Conservation (phyloP, 2,329 filamentous ascomycete genomes). For the Penicillium sp. region DNA sequence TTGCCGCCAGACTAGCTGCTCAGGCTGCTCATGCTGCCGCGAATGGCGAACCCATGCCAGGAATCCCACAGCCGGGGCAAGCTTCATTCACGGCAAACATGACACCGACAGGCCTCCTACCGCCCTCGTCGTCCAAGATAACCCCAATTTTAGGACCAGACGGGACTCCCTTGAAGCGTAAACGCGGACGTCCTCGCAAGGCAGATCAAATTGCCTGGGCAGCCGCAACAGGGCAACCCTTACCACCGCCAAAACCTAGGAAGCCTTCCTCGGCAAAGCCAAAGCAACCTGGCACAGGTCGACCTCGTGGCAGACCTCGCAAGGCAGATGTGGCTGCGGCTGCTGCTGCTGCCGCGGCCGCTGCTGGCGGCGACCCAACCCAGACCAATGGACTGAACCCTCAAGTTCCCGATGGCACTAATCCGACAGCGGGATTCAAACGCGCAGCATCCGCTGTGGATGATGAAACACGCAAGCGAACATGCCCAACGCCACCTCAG, state of each 20-base stretch:
- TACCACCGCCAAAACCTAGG: constrained; percentile 14
- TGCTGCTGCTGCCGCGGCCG: constrained; percentile 27
- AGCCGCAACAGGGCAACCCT: constrained; percentile 20
- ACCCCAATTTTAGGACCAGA: constrained; percentile 23
- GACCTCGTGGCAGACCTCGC: constrained; percentile 36
- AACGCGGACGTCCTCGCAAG: constrained; percentile 37
- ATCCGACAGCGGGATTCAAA: constrained; percentile 12
- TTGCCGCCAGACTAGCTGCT: constrained; percentile 22
- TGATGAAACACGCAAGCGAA: constrained; percentile 19
- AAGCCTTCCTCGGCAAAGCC: constrained; percentile 21
- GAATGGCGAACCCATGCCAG: constrained; percentile 16
- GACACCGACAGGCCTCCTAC: constrained; percentile 16
- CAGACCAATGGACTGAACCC: constrained; percentile 9
- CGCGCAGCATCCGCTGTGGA: constrained; percentile 9
- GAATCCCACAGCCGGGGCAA: constrained; percentile 19
- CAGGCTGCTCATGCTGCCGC: constrained; percentile 20
- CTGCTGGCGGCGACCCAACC: constrained; percentile 20
- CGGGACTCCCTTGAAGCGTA: constrained; percentile 29
- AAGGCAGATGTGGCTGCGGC: constrained; percentile 36
- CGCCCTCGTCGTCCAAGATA: constrained; percentile 4
- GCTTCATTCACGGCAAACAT: constrained; percentile 25
- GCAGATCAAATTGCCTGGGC: constrained; percentile 27
- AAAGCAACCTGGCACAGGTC: constrained; percentile 29
- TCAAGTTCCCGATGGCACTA: constrained; percentile 7
- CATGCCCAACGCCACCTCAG: constrained; percentile 23